These are phyloP conservation scores for Colletotrichum chlorophyti DNA, from an alignment of 2,329 filamentous ascomycete species.

Conservation along the genomic window DNA sequence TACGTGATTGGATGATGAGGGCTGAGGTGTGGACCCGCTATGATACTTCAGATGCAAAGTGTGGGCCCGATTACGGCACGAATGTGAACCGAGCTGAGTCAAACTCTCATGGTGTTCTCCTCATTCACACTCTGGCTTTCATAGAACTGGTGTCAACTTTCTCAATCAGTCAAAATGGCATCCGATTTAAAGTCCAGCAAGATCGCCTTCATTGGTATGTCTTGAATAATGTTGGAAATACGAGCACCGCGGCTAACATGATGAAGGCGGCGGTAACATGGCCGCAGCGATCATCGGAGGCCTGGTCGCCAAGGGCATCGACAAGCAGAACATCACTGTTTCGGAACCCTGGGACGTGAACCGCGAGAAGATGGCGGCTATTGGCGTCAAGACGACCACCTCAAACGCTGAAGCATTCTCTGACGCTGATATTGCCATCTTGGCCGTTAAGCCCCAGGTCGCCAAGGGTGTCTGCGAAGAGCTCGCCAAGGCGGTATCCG, in stretches of 20 bases:
- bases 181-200: conserved; percentile 1
- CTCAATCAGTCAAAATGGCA: background rate
- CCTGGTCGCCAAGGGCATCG: conserved; percentile 49
- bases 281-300: conserved; percentile 58
- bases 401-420: conserved; percentile 52
- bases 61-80: background rate
- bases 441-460: conserved; percentile 60
- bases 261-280: conserved; percentile 60
- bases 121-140: background rate
- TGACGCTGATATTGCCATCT: conserved; percentile 53
- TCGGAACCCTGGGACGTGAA: conserved; percentile 61
- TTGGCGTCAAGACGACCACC: conserved; percentile 53
- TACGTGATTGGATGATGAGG: too few species aligned
- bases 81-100: conserved; percentile 3
- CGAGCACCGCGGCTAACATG: background rate
- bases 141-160: background rate
- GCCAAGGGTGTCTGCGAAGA: conserved; percentile 54
- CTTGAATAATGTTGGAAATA: background rate
- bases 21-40: too few species aligned
- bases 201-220: conserved; percentile 7
- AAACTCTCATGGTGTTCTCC: background rate
- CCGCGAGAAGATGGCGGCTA: conserved; percentile 53
- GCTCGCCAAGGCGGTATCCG: conserved; percentile 46
- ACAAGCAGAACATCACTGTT: conserved; percentile 52
- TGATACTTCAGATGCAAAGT: background rate